These are phyloP conservation scores for Fusarium irregulare DNA, from an alignment of 2,329 filamentous ascomycete species.

Conservation along the genomic window DNA sequence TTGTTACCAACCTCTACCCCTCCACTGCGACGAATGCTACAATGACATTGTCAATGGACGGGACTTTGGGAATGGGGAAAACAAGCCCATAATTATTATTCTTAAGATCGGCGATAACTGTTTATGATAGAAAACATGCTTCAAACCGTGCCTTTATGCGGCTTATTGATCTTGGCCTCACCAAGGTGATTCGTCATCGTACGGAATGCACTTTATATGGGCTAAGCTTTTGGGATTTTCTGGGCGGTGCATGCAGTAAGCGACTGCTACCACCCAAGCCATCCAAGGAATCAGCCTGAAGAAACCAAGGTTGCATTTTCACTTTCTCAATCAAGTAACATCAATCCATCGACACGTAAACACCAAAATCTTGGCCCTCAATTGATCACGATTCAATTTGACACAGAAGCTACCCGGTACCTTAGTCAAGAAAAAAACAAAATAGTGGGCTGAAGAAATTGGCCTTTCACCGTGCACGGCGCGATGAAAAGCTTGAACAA, in stretches of 20 bases:
- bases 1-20: neutral
- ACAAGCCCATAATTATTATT: neutral
- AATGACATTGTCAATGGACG: neutral
- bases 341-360: neutral
- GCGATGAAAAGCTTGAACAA: constrained; percentile 1
- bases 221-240: neutral
- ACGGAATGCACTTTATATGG: neutral
- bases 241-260: neutral
- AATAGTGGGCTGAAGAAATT: neutral
- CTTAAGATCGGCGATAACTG: neutral
- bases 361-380: neutral
- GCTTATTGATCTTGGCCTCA: neutral
- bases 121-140: neutral
- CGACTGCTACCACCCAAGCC: neutral
- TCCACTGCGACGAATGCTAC: neutral
- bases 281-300: neutral
- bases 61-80: neutral
- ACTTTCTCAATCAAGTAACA: neutral
- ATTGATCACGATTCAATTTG: neutral
- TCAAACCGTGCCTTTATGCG: neutral
- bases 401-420: neutral
- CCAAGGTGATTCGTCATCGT: neutral
- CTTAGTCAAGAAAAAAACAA: neutral
- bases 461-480: neutral
- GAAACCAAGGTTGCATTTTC: neutral